These are phyloP conservation scores for Candida adriatica DNA, from an alignment of 805 yeast genomes.

Conservation along the genomic window DNA sequence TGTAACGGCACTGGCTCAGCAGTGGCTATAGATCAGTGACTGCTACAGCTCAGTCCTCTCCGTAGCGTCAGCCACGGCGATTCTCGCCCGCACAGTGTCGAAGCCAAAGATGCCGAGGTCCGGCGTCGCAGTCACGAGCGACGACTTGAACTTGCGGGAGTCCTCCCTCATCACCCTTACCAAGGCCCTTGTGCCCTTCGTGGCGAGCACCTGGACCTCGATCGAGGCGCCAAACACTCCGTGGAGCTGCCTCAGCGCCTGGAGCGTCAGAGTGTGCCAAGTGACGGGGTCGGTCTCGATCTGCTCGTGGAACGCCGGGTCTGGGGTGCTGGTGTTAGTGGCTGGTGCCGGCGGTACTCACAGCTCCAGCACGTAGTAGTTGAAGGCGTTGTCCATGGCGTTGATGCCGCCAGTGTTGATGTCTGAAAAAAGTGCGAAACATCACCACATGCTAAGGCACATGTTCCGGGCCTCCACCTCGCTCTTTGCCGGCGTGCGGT, in stretches of 20 bases:
- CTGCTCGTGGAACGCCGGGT: slow-evolving; percentile 3
- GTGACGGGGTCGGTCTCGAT: slow-evolving; percentile 20
- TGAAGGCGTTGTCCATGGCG: neutral
- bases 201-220: slow-evolving; percentile 26
- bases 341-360: slow-evolving; percentile 3
- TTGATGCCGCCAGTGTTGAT: no score
- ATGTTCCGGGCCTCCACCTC: slow-evolving; percentile 23
- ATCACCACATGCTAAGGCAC: slow-evolving; percentile 6
- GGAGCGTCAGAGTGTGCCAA: slow-evolving; percentile 32
- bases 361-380: slow-evolving; percentile 3
- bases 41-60: neutral
- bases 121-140: slow-evolving; percentile 28
- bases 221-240: slow-evolving; percentile 36
- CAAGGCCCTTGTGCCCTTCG: slow-evolving; percentile 19
- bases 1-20: no score
- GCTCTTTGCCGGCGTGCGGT: slow-evolving; percentile 17
- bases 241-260: slow-evolving; percentile 29
- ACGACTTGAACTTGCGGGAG: slow-evolving; percentile 22
- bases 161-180: slow-evolving; percentile 26
- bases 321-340: slow-evolving; percentile 6
- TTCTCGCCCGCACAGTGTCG: slow-evolving; percentile 20
- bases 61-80: slow-evolving; percentile 6
- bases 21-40: no score
- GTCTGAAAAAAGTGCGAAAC: no score
- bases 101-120: slow-evolving; percentile 21